Evolutionary conservation across 805 yeast genomes (phyloP).

Genomic region (Pichia heedii): DNA sequence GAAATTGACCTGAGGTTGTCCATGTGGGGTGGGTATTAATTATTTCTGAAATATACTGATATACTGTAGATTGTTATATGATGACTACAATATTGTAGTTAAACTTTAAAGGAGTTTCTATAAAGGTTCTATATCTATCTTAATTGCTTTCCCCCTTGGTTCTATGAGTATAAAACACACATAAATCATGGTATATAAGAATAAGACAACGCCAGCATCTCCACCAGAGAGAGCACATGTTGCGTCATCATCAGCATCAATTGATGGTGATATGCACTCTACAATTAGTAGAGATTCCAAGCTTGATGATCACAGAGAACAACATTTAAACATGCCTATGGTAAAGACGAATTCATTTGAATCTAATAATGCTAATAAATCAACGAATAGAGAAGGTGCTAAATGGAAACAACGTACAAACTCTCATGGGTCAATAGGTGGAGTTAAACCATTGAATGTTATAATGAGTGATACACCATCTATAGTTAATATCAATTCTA

Average conservation of each 20-base stretch:
- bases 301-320: conserved; percentile 30
- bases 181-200: neutral
- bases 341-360: neutral
- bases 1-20: too few species aligned
- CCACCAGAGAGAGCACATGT: conserved; percentile 18
- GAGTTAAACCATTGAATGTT: neutral
- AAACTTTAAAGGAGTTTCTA: too few species aligned
- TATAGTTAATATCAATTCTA: conserved; percentile 4
- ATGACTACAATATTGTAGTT: too few species aligned
- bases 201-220: neutral
- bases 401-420: neutral
- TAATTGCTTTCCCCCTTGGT: too few species aligned
- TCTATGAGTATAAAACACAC: too few species aligned
- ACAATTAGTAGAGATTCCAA: conserved; percentile 28
- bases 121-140: too few species aligned
- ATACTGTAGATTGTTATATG: too few species aligned
- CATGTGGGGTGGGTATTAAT: too few species aligned
- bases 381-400: neutral
- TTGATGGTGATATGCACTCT: conserved; percentile 27
- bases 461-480: conserved; percentile 1
- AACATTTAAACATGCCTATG: conserved; percentile 26
- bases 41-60: too few species aligned
- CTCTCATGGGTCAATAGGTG: conserved; percentile 3
- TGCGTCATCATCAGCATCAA: conserved; percentile 23
- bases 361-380: neutral